Evolutionary conservation across 768 basidiomycete species (phyloP).

Genomic region (Arthromyces matolae): DNA sequence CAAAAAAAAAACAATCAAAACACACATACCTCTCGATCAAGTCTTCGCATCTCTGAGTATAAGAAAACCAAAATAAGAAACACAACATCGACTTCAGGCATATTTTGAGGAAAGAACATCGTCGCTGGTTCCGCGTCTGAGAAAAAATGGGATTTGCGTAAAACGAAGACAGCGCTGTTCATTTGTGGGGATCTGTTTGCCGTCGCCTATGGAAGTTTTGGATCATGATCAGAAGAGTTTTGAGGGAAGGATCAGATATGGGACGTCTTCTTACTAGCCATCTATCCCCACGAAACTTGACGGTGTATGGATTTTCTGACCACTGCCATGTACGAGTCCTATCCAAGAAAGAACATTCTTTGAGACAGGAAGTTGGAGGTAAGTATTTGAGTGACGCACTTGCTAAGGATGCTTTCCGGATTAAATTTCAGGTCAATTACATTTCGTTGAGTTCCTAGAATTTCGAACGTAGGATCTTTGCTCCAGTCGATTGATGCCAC

Average conservation of each 20-base stretch:
- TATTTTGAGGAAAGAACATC: background rate
- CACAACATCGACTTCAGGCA: background rate
- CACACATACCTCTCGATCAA: background rate
- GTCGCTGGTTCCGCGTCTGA: background rate
- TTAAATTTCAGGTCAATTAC: too few relatives aligned
- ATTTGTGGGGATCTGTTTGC: background rate
- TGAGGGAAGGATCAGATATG: too few relatives aligned
- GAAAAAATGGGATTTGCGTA: background rate
- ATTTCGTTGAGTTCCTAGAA: too few relatives aligned
- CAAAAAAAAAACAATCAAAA: too few relatives aligned
- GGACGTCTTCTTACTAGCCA: background rate
- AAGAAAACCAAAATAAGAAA: conserved; percentile 3
- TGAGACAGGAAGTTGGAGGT: too few relatives aligned
- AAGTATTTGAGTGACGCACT: too few relatives aligned
- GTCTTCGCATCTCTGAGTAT: conserved; percentile 2
- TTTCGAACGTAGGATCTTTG: too few relatives aligned
- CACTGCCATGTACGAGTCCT: too few relatives aligned
- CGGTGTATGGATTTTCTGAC: too few relatives aligned
- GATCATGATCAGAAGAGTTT: background rate
- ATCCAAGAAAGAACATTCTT: too few relatives aligned
- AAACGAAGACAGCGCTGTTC: background rate
- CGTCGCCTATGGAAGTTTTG: background rate
- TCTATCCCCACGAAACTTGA: background rate
- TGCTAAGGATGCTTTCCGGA: too few relatives aligned
- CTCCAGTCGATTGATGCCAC: too few relatives aligned